Evolutionary conservation across 2,329 filamentous ascomycete species (phyloP), one percentile per base, ranked within the genome.

Genomic region (Coniella vitis): DNA sequence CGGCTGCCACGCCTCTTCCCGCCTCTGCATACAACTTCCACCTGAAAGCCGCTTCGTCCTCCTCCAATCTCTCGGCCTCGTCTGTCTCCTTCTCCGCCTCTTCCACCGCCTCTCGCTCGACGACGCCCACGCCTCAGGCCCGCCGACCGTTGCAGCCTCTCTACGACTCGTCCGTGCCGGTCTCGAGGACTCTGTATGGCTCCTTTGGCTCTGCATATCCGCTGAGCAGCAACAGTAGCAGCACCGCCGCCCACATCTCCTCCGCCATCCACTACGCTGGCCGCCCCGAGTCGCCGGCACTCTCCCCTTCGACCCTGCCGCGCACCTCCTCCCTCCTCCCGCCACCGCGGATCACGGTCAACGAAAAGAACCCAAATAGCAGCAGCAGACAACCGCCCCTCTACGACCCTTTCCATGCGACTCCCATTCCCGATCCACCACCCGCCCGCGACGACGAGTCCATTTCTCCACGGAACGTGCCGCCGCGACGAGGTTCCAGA

Each of bases 321-420:
- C 68, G 69, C 53, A 67, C 64, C 21, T 72, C 70, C 29, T 73
- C 71, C 38, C 63, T 74, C 46, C 60, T 72, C n/a, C 68, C 69
- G 38, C 63, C 69, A 32, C 61, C 64, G 54, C 61, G 60, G 50
- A 62, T 65, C 38, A 57, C 57, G 55, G 38, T 54, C 56, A 51
- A 52, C 20, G 48, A 52, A n/a, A n/a, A n/a, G 31, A 41, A 29
- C 25, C 25, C 5, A 10, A 29, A 29, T 10, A 29, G 25, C 25
- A 29, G 25, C 25, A 29, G 25, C 25, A 29, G 25, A 10, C 47
- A 49, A 7, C 48, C 54, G n/a, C 35, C 48, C 12, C 51, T 57
- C 36, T 53, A 57, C 39, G 51, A 60, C 20, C 55, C 56, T n/a
- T 59, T 61, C 56, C 47, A 60, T 56, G 60, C 60, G 34, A 57